A percentile compares a stretch with the other conserved stretches of the same genome.
Evolutionary conservation across 495 filamentous ascomycete species (phyloP).

Genomic region (Diplogelasinospora grovesii): DNA sequence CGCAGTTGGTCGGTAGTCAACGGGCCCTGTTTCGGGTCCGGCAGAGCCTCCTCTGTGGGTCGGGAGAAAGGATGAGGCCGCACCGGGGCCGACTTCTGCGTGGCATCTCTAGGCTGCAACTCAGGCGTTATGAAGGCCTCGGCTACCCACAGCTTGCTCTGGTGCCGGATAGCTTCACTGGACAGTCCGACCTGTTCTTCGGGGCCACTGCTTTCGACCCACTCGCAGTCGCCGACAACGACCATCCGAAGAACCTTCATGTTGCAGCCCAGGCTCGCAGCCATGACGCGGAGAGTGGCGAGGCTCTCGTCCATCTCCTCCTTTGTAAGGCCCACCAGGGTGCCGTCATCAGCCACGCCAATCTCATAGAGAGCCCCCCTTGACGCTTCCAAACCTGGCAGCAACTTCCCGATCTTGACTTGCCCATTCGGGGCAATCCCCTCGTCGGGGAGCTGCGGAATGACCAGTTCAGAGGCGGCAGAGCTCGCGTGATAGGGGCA

Average conservation of each 20-base stretch:
- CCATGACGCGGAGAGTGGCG: constrained; percentile 78
- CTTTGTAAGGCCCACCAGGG: constrained; percentile 78
- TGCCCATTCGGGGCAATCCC: constrained; percentile 44
- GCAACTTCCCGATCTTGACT: constrained; percentile 53
- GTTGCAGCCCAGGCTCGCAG: constrained; percentile 78
- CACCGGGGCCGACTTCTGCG: not conserved
- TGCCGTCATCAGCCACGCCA: constrained; percentile 90
- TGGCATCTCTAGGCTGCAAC: constrained; percentile 18
- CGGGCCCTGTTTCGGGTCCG: constrained; percentile 23
- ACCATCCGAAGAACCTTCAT: constrained; percentile 80
- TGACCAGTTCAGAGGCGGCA: constrained; percentile 55
- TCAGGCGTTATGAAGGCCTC: constrained; percentile 58
- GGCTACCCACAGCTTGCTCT: constrained; percentile 73
- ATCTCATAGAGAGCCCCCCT: constrained; percentile 94
- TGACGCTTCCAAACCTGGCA: constrained; percentile 85
- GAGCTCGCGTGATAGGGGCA: constrained; percentile 79
- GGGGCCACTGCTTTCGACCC: constrained; percentile 32
- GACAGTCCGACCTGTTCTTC: constrained; percentile 3
- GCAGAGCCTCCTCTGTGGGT: constrained; percentile 13
- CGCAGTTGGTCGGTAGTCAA: constrained; percentile 68
- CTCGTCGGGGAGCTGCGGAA: constrained; percentile 66
- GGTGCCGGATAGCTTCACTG: constrained; percentile 15
- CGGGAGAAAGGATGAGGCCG: constrained; percentile 8
- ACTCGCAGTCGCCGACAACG: constrained; percentile 81
- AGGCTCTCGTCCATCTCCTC: constrained; percentile 92